Evolutionary conservation across 2,329 filamentous ascomycete species (phyloP), one percentile per base, ranked within the genome.

Genomic region (Aspergillus novofumigatus): DNA sequence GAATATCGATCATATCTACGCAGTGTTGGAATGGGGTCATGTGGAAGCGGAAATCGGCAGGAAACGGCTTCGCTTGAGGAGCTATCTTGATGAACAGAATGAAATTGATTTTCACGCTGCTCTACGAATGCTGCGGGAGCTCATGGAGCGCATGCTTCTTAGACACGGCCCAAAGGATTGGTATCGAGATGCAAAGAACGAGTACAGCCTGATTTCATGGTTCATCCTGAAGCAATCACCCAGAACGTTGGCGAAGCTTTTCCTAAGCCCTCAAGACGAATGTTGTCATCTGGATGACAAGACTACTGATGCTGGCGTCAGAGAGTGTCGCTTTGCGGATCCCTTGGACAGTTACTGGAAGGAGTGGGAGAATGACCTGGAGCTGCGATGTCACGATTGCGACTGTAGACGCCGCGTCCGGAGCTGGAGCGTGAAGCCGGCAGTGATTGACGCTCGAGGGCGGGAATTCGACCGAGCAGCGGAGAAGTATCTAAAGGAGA

Each of bases 361-460:
- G 20, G 65, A 66, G 3, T 68, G 67, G 63, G 62, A 63, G 28
- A 61, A 69, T 10, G 59, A 64, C 29, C 60, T 63, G 4, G 55
- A 62, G 3, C 51, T 70, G 32, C 59, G 64, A 50, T 69, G 66
- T 45, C 56, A 55, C 21, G 56, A 60, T 48, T 70, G 65, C 55
- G 63, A 69, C 53, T 67, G 65, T 51, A 68, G 64, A 52, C 59
- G 60, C 29, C 63, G 57, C 28, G 59, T 65, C 25, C 52, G 67
- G 26, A 70, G 67, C 51, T 69, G 67, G 57, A 70, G 67, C 50
- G 62, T 67, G 14, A 67, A 69, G 44, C 67, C 64, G n/a, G 62
- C 64, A 21, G 49, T 69, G 52, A 65, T 69, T 51, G 67, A 70
- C 55, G 64, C 62, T 41, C 63, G 61, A 38, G 67, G 67, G 8